Conservation (phyloP, 345 rosid genomes). For the Populus simonii region DNA sequence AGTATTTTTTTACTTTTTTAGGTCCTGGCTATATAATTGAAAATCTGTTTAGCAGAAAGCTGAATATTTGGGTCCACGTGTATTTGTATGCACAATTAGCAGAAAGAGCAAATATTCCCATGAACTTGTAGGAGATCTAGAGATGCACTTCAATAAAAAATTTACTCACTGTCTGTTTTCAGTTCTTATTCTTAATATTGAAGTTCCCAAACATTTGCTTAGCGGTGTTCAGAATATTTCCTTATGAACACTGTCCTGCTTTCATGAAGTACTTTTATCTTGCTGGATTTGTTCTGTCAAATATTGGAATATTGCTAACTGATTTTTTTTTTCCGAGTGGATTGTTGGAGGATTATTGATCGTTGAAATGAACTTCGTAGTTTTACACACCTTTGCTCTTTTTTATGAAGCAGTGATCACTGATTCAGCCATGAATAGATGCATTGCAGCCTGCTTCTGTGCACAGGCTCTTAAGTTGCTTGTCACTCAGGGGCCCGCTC, state of each 20-base stretch:
- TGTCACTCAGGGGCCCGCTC: conserved; percentile 28
- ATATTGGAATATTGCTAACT: not conserved
- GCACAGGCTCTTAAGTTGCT: conserved; percentile 61
- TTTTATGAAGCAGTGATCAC: conserved; percentile 49
- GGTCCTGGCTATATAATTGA: no score
- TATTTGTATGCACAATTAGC: not conserved
- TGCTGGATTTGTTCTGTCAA: not conserved
- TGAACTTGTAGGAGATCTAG: not conserved
- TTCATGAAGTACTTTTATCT: not conserved
- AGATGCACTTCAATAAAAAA: no score
- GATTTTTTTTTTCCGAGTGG: not conserved
- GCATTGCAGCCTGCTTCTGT: conserved; percentile 53
- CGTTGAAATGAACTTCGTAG: not conserved
- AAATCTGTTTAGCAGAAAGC: no score
- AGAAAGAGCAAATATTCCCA: not conserved
- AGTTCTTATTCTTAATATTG: not conserved
- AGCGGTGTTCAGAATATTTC: no score
- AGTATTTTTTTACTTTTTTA: no score
- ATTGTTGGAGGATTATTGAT: not conserved
- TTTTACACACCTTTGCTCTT: conserved; percentile 3
- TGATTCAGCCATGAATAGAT: conserved; percentile 46
- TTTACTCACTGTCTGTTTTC: not conserved
- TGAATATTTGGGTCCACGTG: no score
- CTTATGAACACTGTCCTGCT: not conserved
- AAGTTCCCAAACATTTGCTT: no score